Percentiles rank a stretch among this genome's conserved stretches.
phyloP scores from a whole-genome alignment of 2,329 filamentous ascomycete species.

The Xylariaceae sp. region DNA sequence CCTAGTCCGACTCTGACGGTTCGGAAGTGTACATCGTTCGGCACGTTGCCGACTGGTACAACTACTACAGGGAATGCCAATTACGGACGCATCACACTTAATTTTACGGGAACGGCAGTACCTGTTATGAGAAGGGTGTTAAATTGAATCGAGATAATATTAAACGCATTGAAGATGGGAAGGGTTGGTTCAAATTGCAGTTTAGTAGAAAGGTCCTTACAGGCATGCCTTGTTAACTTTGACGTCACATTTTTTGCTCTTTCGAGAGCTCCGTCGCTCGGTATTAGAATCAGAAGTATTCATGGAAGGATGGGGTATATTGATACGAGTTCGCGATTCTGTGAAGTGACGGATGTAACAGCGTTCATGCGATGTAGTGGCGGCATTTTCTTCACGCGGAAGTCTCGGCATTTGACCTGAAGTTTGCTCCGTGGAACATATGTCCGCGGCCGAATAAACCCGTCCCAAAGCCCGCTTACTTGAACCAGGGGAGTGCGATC shows the following conservation, averaged over 20 bases:
- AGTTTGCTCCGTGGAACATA: no score
- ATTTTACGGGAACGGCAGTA: neutral
- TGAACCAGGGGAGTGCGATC: no score
- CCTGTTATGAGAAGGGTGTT: no score
- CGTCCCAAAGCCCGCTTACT: no score
- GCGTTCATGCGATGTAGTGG: neutral
- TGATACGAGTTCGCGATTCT: neutral
- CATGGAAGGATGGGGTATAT: neutral
- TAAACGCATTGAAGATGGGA: no score
- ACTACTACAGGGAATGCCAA: neutral
- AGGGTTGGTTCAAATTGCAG: no score
- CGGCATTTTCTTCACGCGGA: neutral
- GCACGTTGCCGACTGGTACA: neutral
- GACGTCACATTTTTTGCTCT: neutral
- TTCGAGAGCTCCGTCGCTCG: neutral
- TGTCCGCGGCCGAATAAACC: no score
- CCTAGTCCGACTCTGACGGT: neutral
- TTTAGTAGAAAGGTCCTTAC: no score
- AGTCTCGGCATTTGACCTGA: no score
- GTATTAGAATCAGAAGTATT: neutral
- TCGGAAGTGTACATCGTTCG: neutral
- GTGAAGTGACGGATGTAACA: neutral
- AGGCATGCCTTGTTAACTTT: neutral
- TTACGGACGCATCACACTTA: neutral
- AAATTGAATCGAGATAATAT: no score